Conservation (phyloP, 768 basidiomycete genomes). For the Rossbeevera mucosa region DNA sequence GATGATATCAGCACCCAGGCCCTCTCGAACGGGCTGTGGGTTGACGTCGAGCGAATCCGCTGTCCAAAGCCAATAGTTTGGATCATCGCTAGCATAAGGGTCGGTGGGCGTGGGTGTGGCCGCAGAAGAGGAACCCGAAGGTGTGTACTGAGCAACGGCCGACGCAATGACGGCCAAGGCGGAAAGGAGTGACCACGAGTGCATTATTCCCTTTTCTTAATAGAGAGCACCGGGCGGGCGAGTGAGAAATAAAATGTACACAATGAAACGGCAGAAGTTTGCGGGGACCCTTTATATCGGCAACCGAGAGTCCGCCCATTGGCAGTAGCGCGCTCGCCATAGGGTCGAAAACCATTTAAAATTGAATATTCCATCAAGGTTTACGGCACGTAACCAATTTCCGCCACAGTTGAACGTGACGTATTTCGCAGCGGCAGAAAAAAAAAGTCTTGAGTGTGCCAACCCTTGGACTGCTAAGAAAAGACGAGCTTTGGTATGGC, state of each 20-base stretch:
- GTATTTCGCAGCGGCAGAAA: background rate
- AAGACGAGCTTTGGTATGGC: too few species aligned
- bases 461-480: too few species aligned
- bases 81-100: conserved; percentile 40
- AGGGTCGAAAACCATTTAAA: conserved; percentile 2
- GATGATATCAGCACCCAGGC: conserved; percentile 43
- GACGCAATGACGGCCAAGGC: conserved; percentile 18
- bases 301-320: too few species aligned
- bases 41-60: conserved; percentile 16
- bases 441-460: background rate
- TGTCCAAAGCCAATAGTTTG: conserved; percentile 44
- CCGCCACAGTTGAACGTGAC: background rate
- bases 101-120: conserved; percentile 39
- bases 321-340: background rate
- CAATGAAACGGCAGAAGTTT: background rate
- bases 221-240: conserved; percentile 13
- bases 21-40: conserved; percentile 43
- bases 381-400: background rate
- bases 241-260: conserved; percentile 21
- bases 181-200: conserved; percentile 29
- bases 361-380: background rate
- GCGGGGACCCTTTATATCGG: conserved; percentile 22
- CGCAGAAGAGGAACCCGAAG: conserved; percentile 26
- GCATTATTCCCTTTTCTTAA: conserved; percentile 16
- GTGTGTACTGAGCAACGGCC: conserved; percentile 13